Percentiles rank a stretch among this genome's conserved stretches.
phyloP scores from a whole-genome alignment of 768 basidiomycete species.

The Boletus reticulatus region DNA sequence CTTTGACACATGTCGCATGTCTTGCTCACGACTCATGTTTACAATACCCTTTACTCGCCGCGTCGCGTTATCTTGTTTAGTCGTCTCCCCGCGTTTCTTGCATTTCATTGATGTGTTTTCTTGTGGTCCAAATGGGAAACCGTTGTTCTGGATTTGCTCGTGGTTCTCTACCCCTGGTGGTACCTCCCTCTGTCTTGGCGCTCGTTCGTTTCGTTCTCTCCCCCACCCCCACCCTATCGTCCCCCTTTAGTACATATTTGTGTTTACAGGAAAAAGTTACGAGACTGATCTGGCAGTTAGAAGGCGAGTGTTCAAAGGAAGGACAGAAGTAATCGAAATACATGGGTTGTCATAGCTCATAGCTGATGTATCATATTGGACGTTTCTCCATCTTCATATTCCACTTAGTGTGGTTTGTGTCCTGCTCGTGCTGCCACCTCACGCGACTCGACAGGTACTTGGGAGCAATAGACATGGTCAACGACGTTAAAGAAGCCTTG shows the following conservation, averaged over 20 bases:
- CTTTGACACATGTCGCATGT: slow-evolving; percentile 21
- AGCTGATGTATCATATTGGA: slow-evolving; percentile 31
- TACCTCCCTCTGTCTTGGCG: background rate
- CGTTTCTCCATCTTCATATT: background rate
- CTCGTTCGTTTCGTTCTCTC: slow-evolving; percentile 10
- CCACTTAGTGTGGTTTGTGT: background rate
- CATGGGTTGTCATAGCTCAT: slow-evolving; percentile 24
- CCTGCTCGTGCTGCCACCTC: background rate
- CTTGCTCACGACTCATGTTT: slow-evolving; percentile 33
- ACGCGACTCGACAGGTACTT: background rate
- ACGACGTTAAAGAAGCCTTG: too few relatives aligned
- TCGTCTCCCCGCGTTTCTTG: slow-evolving; percentile 21
- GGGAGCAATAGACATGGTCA: too few relatives aligned
- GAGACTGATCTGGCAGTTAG: slow-evolving; percentile 30
- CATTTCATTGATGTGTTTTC: slow-evolving; percentile 19
- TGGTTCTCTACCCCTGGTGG: slow-evolving; percentile 16
- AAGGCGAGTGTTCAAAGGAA: slow-evolving; percentile 21
- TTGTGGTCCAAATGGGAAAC: slow-evolving; percentile 18
- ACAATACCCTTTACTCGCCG: slow-evolving; percentile 31
- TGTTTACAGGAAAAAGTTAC: slow-evolving; percentile 21
- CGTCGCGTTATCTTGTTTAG: slow-evolving; percentile 31
- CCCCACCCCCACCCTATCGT: background rate
- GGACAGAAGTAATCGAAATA: slow-evolving; percentile 34
- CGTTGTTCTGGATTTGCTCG: slow-evolving; percentile 17
- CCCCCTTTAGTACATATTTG: slow-evolving; percentile 18